Evolutionary conservation across 176 grass and related monocot species (phyloP).

Genomic region (Themeda triandra): DNA sequence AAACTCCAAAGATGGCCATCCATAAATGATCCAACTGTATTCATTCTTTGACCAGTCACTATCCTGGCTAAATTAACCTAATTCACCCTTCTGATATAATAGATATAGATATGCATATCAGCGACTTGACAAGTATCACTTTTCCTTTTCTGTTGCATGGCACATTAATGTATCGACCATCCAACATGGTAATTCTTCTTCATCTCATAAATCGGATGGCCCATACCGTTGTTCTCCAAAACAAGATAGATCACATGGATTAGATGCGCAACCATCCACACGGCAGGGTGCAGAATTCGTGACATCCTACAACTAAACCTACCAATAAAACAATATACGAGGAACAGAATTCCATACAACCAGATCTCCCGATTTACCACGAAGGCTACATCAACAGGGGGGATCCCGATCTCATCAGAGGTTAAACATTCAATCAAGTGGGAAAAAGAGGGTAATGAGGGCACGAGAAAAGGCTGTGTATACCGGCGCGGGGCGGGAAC

Average conservation of each 20-base stretch:
- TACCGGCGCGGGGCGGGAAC: slow-evolving; percentile 30
- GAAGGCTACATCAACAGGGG: slow-evolving; percentile 3
- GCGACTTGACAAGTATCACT: background rate
- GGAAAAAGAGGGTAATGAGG: background rate
- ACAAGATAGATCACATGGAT: background rate
- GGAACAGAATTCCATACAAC: background rate
- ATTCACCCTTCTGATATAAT: background rate
- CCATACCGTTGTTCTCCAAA: background rate
- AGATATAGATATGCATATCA: background rate
- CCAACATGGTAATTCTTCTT: background rate
- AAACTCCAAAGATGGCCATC: background rate
- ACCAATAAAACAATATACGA: background rate
- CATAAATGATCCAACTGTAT: background rate
- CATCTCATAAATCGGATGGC: background rate
- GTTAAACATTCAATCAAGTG: no score
- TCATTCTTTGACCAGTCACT: background rate
- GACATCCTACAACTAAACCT: background rate
- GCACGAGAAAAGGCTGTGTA: no score
- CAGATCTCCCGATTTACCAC: background rate
- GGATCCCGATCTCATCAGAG: no score
- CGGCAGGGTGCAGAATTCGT: background rate
- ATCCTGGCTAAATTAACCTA: background rate
- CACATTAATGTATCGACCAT: background rate
- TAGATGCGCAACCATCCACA: background rate
- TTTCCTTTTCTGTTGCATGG: background rate